Evolutionary conservation across 2,329 filamentous ascomycete species (phyloP).

Genomic region (Paraconiothyrium sp.): DNA sequence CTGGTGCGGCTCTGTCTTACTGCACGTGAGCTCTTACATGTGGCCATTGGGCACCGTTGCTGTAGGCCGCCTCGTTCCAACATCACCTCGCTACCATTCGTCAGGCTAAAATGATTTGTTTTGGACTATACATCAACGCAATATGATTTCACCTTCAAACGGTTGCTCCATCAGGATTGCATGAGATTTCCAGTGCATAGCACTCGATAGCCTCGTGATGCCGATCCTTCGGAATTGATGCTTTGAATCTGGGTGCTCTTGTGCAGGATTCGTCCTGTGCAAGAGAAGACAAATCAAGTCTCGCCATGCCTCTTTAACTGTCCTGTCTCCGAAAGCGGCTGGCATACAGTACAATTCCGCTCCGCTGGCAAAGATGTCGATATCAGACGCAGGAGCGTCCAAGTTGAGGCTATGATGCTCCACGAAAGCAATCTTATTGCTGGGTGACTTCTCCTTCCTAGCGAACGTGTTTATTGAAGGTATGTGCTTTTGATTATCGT

Average conservation of each 20-base stretch:
- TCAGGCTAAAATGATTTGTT: not conserved
- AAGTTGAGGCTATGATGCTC: not conserved
- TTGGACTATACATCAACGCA: not conserved
- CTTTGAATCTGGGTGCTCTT: not conserved
- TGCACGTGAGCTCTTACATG: not conserved
- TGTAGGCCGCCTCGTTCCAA: not conserved
- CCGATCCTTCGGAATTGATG: not conserved
- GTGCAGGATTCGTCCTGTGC: not conserved
- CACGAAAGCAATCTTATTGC: not conserved
- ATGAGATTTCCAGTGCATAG: not conserved
- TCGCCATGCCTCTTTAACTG: not conserved
- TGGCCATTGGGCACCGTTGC: not conserved
- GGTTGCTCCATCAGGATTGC: not conserved
- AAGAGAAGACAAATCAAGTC: not conserved
- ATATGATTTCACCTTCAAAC: not conserved
- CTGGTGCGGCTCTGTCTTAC: not conserved
- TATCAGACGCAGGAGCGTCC: not conserved
- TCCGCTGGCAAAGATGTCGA: not conserved
- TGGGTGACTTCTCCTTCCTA: not conserved
- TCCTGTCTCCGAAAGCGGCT: slow-evolving; percentile 2
- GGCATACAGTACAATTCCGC: slow-evolving; percentile 1
- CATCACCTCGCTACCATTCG: not conserved
- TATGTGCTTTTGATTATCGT: no score
- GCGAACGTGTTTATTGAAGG: not conserved
- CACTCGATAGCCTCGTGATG: not conserved